These are phyloP conservation scores for Leccinum pachyderme DNA, from an alignment of 1,284 basidiomycete genomes.

Conservation along the genomic window DNA sequence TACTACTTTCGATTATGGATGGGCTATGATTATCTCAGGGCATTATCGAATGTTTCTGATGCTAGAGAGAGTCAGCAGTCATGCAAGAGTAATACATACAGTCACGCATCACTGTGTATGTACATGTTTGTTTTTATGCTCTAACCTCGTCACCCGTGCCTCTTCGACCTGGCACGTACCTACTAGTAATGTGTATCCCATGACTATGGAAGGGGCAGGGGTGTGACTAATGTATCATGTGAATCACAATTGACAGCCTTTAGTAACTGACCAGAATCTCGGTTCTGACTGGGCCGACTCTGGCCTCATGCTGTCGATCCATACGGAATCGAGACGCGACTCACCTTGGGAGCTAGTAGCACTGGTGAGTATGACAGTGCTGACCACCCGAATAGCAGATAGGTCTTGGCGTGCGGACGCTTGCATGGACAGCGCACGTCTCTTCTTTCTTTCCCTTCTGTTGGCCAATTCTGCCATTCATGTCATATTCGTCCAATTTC, in stretches of 20 bases:
- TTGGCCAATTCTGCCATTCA: background rate
- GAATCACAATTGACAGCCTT: background rate
- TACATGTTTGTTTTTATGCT: background rate
- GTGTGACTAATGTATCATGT: constrained; percentile 1
- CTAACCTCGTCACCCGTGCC: background rate
- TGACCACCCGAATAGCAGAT: background rate
- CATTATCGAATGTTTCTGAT: background rate
- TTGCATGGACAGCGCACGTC: constrained; percentile 12
- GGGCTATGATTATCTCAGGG: background rate
- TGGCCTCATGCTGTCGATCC: background rate
- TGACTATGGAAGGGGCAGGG: background rate
- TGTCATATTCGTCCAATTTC: background rate
- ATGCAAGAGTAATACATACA: background rate
- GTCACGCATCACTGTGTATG: background rate
- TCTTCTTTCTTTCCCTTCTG: constrained; percentile 1
- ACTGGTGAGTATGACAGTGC: background rate
- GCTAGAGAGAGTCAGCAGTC: background rate
- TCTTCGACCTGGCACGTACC: background rate
- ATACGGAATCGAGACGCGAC: background rate
- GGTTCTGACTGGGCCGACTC: background rate
- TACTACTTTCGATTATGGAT: background rate
- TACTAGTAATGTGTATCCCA: background rate
- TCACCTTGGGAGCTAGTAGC: background rate
- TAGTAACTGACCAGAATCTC: background rate
- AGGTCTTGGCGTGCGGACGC: constrained; percentile 1